phyloP scores from a whole-genome alignment of 2,329 filamentous ascomycete species.

The Epicoccum sorghinum region DNA sequence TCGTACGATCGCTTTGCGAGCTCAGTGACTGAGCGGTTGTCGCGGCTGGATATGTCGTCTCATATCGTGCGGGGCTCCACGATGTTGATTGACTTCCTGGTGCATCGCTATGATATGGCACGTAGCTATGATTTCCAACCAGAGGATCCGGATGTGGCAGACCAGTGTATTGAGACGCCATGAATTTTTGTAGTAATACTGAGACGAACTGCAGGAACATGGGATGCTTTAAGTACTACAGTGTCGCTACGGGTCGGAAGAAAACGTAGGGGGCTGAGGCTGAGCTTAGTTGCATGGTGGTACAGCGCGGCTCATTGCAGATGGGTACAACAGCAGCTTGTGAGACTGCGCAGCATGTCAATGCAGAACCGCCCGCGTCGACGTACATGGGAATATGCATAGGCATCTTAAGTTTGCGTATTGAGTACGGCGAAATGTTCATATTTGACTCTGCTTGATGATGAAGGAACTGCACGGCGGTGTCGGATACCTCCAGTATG shows the following conservation, averaged over 20 bases:
- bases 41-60: background rate
- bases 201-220: no score
- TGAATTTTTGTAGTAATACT: background rate
- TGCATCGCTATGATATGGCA: background rate
- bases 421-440: no score
- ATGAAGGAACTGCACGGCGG: no score
- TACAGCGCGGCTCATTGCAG: background rate
- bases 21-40: background rate
- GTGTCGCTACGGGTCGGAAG: background rate
- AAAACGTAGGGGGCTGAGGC: background rate
- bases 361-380: background rate
- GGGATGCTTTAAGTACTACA: no score
- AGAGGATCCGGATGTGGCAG: background rate
- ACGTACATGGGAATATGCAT: no score
- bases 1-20: background rate
- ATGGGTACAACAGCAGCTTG: background rate
- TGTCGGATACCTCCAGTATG: no score
- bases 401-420: no score
- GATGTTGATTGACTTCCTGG: background rate
- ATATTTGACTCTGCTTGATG: no score
- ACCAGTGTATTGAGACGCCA: slow-evolving; percentile 1
- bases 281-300: background rate
- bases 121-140: background rate
- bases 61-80: background rate
- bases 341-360: background rate